Evolutionary conservation across 2,329 filamentous ascomycete species (phyloP).

Genomic region (Diaporthe sp.): DNA sequence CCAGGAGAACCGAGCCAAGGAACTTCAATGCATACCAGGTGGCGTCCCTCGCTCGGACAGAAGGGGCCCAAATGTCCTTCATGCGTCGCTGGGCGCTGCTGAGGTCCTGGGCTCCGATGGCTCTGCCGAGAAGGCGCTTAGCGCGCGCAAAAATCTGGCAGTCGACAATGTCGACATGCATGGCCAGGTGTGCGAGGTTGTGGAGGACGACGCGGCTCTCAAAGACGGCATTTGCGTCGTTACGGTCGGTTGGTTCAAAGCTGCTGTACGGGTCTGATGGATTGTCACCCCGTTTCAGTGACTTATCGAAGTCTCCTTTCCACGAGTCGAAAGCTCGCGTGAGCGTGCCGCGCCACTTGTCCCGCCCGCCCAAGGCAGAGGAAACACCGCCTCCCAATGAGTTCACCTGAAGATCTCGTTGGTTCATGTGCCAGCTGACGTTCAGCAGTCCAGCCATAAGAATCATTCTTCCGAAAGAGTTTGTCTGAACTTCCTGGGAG

Average conservation of each 20-base stretch:
- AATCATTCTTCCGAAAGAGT: conserved; percentile 92
- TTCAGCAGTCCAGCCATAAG: conserved; percentile 95
- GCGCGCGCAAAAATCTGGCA: conserved; percentile 96
- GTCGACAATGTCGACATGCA: conserved; percentile 97
- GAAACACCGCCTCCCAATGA: conserved; percentile 81
- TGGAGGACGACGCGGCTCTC: conserved; percentile 92
- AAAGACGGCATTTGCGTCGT: conserved; percentile 77
- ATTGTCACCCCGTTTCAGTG: conserved; percentile 72
- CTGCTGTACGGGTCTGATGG: conserved; percentile 66
- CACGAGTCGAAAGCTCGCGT: conserved; percentile 93
- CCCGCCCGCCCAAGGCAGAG: conserved; percentile 84
- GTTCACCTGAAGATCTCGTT: conserved; percentile 92
- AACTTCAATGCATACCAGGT: conserved; percentile 94
- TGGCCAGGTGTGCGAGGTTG: conserved; percentile 96
- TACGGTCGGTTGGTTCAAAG: conserved; percentile 71
- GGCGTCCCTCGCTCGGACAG: conserved; percentile 88
- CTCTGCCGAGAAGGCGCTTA: conserved; percentile 85
- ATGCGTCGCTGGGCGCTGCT: conserved; percentile 84
- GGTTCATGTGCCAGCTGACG: conserved; percentile 98
- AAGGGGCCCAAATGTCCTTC: conserved; percentile 90
- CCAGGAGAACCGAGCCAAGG: conserved; percentile 84
- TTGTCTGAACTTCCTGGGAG: conserved; percentile 87
- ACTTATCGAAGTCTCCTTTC: conserved; percentile 92
- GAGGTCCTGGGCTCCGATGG: conserved; percentile 86
- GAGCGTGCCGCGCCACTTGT: conserved; percentile 90